Percentiles rank a stretch among this genome's conserved stretches.
Conservation (phyloP, 1,284 basidiomycete species). For the Afroboletus lepidellus region DNA sequence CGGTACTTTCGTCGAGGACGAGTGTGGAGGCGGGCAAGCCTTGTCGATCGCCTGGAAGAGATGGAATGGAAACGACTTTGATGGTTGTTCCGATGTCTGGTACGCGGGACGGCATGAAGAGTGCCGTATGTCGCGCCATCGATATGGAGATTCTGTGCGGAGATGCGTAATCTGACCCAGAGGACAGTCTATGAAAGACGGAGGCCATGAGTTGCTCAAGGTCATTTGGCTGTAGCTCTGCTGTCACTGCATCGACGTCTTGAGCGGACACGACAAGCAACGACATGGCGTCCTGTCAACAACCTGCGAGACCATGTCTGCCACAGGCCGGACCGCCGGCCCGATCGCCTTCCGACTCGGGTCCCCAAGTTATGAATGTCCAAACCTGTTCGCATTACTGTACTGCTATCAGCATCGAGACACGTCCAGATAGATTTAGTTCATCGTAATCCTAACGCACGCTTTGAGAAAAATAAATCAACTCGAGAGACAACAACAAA, state of each 20-base stretch:
- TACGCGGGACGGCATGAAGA: constrained; percentile 74
- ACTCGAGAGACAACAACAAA: too few species aligned
- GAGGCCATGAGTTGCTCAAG: constrained; percentile 55
- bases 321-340: too few species aligned
- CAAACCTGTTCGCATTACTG: too few species aligned
- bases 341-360: too few species aligned
- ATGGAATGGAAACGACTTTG: constrained; percentile 75
- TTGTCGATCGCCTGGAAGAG: constrained; percentile 34
- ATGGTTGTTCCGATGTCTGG: constrained; percentile 49
- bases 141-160: constrained; percentile 53
- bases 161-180: constrained; percentile 33
- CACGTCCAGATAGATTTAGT: too few species aligned
- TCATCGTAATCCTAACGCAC: too few species aligned
- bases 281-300: too few species aligned
- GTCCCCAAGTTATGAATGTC: too few species aligned
- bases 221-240: constrained; percentile 41
- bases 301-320: too few species aligned
- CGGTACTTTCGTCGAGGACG: constrained; percentile 69
- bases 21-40: constrained; percentile 79
- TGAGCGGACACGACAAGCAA: not conserved
- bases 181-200: constrained; percentile 45
- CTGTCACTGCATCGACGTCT: constrained; percentile 29
- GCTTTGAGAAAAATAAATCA: too few species aligned
- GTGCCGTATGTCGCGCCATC: constrained; percentile 48
- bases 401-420: too few species aligned